Base-by-base conservation (phyloP, 1,284 basidiomycete genomes). In the Rhodotorula sp. region DNA sequence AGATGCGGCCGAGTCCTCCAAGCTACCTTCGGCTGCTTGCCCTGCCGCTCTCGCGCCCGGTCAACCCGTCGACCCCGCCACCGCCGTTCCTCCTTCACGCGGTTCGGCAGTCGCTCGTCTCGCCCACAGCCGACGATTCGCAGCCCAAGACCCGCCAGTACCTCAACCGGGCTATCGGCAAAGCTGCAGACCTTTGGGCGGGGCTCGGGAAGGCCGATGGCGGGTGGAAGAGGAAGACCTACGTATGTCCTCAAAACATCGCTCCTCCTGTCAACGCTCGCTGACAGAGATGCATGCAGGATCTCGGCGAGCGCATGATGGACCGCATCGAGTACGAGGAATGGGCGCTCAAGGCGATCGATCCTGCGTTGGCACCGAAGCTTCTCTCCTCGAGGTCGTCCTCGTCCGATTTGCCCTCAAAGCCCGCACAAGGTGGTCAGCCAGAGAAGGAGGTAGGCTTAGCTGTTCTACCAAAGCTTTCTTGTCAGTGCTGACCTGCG, bases 251-350 rank as follows among this genome's bases (percentile, higher is more conserved):
- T 10, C 13, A 34, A 34, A 34, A 34, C 44, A 19, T 44, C 48
- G 17, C 34, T 9, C 7, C 19, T 34, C 44, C 3, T 17, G 12
- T 23, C 19, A 27, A 46, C 8, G 42, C 2, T 44, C 48, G 44
- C 60, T 63, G 59, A 66, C 34, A 14, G 16, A 9, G 34, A 48
- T 19, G 27, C 17, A 4, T 21, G 34, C 65, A 78, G 76, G 66
- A 64, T 42, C 70, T 65, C 13, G 78, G 78, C n/a, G 77, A 77
- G 41, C 58, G 57, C 17, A 55, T 77, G 56, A 78, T 78, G 77
- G 77, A 79, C 67, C 67, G 71, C 45, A 78, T 79, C 57, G 78
- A 79, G 64, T 78, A 67, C 27, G 78, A 78, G 56, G 78, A 79
- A 55, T 79, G 78, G 78, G 77, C 77, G 1, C 68, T 79, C 50